Evolutionary conservation across 805 yeast species (phyloP).

Genomic region (Henningerozyma blattae): DNA sequence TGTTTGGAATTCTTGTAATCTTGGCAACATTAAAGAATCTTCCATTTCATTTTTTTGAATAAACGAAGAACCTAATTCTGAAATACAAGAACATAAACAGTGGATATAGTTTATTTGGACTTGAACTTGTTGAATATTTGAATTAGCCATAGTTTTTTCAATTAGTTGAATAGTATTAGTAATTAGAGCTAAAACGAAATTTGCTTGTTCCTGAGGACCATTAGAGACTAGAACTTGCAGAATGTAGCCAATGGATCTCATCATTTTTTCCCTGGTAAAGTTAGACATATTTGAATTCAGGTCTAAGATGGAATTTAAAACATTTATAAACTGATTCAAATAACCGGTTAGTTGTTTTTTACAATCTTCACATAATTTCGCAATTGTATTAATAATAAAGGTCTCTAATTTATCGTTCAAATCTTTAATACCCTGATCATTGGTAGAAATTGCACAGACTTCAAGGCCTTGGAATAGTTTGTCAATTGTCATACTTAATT

Average conservation of each 20-base stretch:
- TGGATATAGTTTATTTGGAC: slow-evolving; percentile 33
- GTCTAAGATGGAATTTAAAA: slow-evolving; percentile 24
- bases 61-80: slow-evolving; percentile 62
- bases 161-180: slow-evolving; percentile 20
- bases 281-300: slow-evolving; percentile 17
- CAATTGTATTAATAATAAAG: slow-evolving; percentile 17
- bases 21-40: slow-evolving; percentile 13
- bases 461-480: slow-evolving; percentile 20
- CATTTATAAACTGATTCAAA: slow-evolving; percentile 14
- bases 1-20: slow-evolving; percentile 17
- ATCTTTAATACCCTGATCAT: slow-evolving; percentile 4
- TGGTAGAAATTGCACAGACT: slow-evolving; percentile 6
- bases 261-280: slow-evolving; percentile 37
- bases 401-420: slow-evolving; percentile 19
- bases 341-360: slow-evolving; percentile 15
- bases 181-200: slow-evolving; percentile 24
- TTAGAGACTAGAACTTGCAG: slow-evolving; percentile 35
- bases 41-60: slow-evolving; percentile 38
- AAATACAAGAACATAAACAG: slow-evolving; percentile 50
- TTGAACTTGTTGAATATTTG: slow-evolving; percentile 3
- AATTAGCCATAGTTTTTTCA: slow-evolving; percentile 4
- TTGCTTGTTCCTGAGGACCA: slow-evolving; percentile 34
- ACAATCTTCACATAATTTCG: slow-evolving; percentile 20
- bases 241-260: slow-evolving; percentile 51
- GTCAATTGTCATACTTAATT: slow-evolving; percentile 16